Percentiles rank a stretch among this genome's conserved stretches.
phyloP scores from a whole-genome alignment of 164 flowering plant genomes.

The Nelumbo lutea region DNA sequence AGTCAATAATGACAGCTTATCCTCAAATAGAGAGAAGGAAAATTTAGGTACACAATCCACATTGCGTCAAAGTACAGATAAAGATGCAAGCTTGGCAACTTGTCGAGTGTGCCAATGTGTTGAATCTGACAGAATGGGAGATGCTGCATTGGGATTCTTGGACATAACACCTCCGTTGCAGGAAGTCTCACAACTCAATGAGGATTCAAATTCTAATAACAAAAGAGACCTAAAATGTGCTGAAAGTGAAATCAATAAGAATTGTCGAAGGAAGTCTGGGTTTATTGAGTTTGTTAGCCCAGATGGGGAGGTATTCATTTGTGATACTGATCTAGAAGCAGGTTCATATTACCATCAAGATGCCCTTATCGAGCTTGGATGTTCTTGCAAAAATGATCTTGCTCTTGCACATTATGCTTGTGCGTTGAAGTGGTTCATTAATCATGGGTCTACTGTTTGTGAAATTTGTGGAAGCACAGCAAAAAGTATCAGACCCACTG shows the following conservation, averaged over 20 bases:
- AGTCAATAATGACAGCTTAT: conserved; percentile 16
- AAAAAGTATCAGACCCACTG: conserved; percentile 53
- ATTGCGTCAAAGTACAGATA: conserved; percentile 42
- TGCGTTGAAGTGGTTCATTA: conserved; percentile 93
- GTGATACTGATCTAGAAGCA: conserved; percentile 63
- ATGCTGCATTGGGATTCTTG: conserved; percentile 66
- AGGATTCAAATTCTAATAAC: conserved; percentile 21
- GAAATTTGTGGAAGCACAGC: conserved; percentile 83
- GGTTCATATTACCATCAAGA: conserved; percentile 50
- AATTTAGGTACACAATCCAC: conserved; percentile 15
- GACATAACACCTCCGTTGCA: conserved; percentile 49
- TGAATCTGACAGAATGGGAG: conserved; percentile 87
- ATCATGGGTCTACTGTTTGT: conserved; percentile 88
- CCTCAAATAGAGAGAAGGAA: conserved; percentile 23
- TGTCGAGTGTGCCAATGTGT: conserved; percentile 93
- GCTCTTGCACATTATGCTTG: conserved; percentile 90
- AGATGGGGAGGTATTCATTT: conserved; percentile 77
- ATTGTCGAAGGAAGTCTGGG: conserved; percentile 28
- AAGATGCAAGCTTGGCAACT: conserved; percentile 40
- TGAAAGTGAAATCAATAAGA: conserved; percentile 16
- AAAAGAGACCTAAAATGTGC: conserved; percentile 18
- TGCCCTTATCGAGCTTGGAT: conserved; percentile 69
- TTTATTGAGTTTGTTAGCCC: conserved; percentile 70
- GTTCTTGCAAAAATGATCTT: conserved; percentile 89
- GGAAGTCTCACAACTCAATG: conserved; percentile 24